phyloP scores from a whole-genome alignment of 2,329 filamentous ascomycete species.

The Amphichorda felina region DNA sequence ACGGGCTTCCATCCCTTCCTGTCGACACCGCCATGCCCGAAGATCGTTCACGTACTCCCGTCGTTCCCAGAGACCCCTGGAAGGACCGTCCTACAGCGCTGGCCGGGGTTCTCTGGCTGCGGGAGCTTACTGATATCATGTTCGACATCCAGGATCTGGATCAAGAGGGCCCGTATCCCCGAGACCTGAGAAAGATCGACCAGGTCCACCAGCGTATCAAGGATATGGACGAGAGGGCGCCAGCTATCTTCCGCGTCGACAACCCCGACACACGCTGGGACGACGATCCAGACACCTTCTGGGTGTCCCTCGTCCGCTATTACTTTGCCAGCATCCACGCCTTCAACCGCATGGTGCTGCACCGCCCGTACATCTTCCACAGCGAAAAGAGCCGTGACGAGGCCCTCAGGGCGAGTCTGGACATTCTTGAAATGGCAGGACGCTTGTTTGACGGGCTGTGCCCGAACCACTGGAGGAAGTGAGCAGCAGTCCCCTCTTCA shows the following conservation, averaged over 20 bases:
- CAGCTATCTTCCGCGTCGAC: constrained; percentile 38
- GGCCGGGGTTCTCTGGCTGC: constrained; percentile 39
- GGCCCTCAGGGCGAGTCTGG: constrained; percentile 42
- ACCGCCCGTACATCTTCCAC: constrained; percentile 51
- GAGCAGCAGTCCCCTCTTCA: constrained; percentile 7
- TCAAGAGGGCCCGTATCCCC: constrained; percentile 40
- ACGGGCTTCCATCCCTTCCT: constrained; percentile 34
- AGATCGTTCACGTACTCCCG: constrained; percentile 32
- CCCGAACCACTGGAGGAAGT: constrained; percentile 35
- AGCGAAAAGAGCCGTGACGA: constrained; percentile 38
- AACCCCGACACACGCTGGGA: constrained; percentile 49
- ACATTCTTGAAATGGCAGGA: constrained; percentile 42
- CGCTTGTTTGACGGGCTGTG: constrained; percentile 34
- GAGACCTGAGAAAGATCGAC: constrained; percentile 41
- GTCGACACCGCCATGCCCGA: constrained; percentile 39
- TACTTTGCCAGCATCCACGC: constrained; percentile 34
- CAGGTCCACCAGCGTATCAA: constrained; percentile 38
- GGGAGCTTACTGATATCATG: constrained; percentile 33
- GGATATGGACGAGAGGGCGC: constrained; percentile 33
- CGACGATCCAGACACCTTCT: constrained; percentile 34
- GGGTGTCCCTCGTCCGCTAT: constrained; percentile 35
- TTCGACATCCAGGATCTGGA: constrained; percentile 43
- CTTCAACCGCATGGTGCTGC: constrained; percentile 47
- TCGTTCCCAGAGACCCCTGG: constrained; percentile 31
- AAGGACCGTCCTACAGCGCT: constrained; percentile 43